phyloP scores from a whole-genome alignment of 306 rosid genomes.

The Pyrus communis region DNA sequence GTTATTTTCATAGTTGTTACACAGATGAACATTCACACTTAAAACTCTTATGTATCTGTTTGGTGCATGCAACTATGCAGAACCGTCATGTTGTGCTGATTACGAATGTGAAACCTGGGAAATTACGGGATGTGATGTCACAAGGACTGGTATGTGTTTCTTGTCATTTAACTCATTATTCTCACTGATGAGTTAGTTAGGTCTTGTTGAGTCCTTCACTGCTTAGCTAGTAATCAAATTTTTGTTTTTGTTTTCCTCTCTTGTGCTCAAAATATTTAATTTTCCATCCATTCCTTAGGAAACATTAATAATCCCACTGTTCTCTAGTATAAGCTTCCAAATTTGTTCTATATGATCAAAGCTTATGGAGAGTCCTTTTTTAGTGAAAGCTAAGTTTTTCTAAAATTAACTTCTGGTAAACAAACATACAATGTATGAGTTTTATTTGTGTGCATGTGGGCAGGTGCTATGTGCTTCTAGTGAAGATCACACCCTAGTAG shows the following conservation, averaged over 20 bases:
- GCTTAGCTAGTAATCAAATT: neutral
- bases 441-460: neutral
- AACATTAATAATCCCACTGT: neutral
- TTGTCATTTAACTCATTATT: neutral
- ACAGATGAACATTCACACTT: neutral
- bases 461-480: conserved; percentile 91
- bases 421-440: neutral
- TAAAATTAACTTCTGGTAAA: neutral
- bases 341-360: neutral
- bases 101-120: conserved; percentile 96
- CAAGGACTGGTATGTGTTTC: conserved; percentile 72
- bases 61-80: conserved; percentile 30
- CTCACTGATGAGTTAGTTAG: neutral
- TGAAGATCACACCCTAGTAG: conserved; percentile 72
- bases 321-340: neutral
- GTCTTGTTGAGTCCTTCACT: neutral
- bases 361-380: neutral
- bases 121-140: conserved; percentile 86
- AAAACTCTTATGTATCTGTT: neutral
- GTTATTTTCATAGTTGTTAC: neutral
- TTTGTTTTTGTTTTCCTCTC: neutral
- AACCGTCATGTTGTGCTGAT: conserved; percentile 75
- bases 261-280: neutral
- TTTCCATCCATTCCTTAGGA: neutral
- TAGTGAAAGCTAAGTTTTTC: neutral